phyloP scores from a whole-genome alignment of 2,329 filamentous ascomycete genomes.

The Aspergillus arachidicola region DNA sequence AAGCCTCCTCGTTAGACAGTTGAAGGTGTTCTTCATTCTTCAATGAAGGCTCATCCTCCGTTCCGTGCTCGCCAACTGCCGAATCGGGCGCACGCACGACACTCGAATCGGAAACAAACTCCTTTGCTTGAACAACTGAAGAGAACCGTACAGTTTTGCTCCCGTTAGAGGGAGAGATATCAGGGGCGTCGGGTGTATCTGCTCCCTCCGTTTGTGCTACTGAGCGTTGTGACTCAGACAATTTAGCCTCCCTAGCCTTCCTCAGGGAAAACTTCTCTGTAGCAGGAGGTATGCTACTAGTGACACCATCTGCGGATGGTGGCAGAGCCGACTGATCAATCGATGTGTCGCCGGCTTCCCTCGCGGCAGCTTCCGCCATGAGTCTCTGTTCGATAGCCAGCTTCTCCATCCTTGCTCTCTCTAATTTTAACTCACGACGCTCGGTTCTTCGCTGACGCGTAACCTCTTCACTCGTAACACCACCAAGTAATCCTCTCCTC shows the following conservation, averaged over 20 bases:
- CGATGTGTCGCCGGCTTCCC: slow-evolving; percentile 25
- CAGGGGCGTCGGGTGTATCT: slow-evolving; percentile 10
- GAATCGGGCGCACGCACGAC: slow-evolving; percentile 18
- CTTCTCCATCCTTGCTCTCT: slow-evolving; percentile 83
- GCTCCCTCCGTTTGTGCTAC: slow-evolving; percentile 18
- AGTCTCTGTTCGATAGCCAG: slow-evolving; percentile 77
- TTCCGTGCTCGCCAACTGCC: slow-evolving; percentile 15
- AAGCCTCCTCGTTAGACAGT: slow-evolving; percentile 84
- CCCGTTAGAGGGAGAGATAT: slow-evolving; percentile 17
- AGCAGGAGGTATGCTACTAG: slow-evolving; percentile 19
- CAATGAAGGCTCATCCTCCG: slow-evolving; percentile 29
- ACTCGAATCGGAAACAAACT: slow-evolving; percentile 48
- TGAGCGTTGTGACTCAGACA: slow-evolving; percentile 25
- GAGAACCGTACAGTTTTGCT: slow-evolving; percentile 72
- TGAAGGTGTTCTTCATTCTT: slow-evolving; percentile 82
- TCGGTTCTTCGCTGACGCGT: slow-evolving; percentile 78
- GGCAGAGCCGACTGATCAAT: slow-evolving; percentile 16
- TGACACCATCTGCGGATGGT: slow-evolving; percentile 18
- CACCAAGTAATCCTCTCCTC: slow-evolving; percentile 64
- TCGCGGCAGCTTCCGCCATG: slow-evolving; percentile 52
- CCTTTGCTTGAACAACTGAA: slow-evolving; percentile 65
- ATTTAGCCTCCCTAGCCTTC: slow-evolving; percentile 35
- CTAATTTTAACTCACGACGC: slow-evolving; percentile 82
- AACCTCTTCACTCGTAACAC: slow-evolving; percentile 76
- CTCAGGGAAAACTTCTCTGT: slow-evolving; percentile 38